Evolutionary conservation across 2,329 filamentous ascomycete species (phyloP), one percentile per base, ranked within the genome.

Genomic region (Fusarium begoniae): DNA sequence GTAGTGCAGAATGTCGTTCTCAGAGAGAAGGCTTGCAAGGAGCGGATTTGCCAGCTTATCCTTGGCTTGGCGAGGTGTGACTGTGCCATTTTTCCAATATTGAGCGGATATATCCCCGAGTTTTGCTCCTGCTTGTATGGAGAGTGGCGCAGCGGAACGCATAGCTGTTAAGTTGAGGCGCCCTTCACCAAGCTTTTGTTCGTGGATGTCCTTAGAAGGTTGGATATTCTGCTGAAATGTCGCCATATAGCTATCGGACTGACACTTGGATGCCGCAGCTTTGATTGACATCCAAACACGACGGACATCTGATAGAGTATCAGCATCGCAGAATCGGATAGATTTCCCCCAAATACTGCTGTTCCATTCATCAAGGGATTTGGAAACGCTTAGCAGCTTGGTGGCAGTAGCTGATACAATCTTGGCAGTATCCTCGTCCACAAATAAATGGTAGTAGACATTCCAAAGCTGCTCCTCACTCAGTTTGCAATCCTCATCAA

Each of bases 361-460:
- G 12, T 83, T 81, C 89, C 89, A 91, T 4, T 77, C 66, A 3
- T 83, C 69, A 3, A 85, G 72, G 1, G 83, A 84, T 9, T 67
- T 58, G 1, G 86, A 84, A 2, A 84, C 55, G 0, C 64, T 70
- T 6, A 83, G 44, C 0, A 91, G 80, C 72, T 86, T 86, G 26
- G 81, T 76, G 0, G 84, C 80, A 62, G 90, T 88, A 3, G 64
- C 28, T 4, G 78, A 62, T 6, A 91, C 77, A 7, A 84, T 28
- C 2, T 76, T 32, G 0, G 84, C 72, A 6, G 85, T 81, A 6
- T 78, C 50, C 1, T 81, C 69, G 54, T 85, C 82, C 10, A 91
- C 69, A 43, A 83, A 84, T 8, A 88, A 74, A 71, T 90, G 83
- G 77, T 90, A 90, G 79, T 89, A 91, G 41, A 88, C 80, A 64